phyloP scores from a whole-genome alignment of 192 early-diverging fungal species.

The Backusella parvicylindrica region DNA sequence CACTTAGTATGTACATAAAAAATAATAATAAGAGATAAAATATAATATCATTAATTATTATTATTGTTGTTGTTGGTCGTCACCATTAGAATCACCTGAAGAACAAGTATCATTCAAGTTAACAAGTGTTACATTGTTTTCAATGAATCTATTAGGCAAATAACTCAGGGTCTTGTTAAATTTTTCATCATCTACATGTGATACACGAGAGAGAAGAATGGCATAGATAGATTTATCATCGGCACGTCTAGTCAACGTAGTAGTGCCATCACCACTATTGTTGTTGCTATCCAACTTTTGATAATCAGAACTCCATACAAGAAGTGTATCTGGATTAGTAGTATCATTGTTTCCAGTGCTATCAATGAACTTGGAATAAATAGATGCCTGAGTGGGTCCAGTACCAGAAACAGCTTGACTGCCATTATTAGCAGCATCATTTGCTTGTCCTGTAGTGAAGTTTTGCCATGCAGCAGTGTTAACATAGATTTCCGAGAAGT shows the following conservation, averaged over 20 bases:
- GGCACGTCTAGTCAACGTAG: no score
- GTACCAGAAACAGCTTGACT: neutral
- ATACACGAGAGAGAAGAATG: neutral
- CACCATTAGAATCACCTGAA: neutral
- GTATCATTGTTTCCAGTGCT: neutral
- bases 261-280: no score
- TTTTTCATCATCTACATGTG: neutral
- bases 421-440: neutral
- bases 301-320: neutral
- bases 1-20: no score
- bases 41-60: no score
- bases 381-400: neutral
- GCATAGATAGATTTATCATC: neutral
- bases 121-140: neutral
- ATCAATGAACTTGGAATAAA: constrained; percentile 5
- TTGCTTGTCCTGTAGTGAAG: neutral
- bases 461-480: neutral
- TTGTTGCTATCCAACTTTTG: neutral
- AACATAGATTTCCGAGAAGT: neutral
- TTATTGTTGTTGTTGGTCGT: neutral
- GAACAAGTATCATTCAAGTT: neutral
- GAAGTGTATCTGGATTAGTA: neutral
- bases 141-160: neutral
- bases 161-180: constrained; percentile 4
- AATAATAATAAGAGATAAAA: no score